These are phyloP conservation scores for Perkinsus olseni DNA, from an alignment of 169 alveolate genomes.

Conservation along the genomic window DNA sequence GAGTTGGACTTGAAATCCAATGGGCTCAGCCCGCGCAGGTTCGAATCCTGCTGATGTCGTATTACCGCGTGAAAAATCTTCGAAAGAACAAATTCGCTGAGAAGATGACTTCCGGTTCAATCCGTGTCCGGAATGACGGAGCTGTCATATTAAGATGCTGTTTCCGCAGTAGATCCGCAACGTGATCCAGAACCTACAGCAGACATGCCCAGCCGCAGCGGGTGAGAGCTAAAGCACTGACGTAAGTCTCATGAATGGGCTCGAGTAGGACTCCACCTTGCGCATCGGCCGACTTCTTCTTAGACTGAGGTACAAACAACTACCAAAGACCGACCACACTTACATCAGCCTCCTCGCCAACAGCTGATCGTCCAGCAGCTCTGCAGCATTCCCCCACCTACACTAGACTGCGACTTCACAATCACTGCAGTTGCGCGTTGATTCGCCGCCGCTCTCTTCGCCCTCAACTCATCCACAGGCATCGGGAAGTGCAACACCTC, in stretches of 20 bases:
- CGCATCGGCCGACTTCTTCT: neutral
- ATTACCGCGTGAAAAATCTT: neutral
- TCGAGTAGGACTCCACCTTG: neutral
- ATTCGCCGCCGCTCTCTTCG: neutral
- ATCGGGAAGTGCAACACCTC: neutral
- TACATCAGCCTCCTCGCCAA: too few relatives aligned
- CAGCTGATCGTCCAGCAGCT: too few relatives aligned
- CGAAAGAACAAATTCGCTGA: neutral
- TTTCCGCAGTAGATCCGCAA: neutral
- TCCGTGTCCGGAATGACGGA: neutral
- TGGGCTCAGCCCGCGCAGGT: too few relatives aligned
- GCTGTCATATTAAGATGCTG: neutral
- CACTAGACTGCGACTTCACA: neutral
- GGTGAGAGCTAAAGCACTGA: neutral
- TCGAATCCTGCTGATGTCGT: too few relatives aligned
- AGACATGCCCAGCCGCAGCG: neutral
- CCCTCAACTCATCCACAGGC: neutral
- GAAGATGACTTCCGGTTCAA: neutral
- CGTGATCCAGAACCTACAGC: neutral
- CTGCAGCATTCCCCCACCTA: too few relatives aligned
- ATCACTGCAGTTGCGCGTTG: neutral
- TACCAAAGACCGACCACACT: too few relatives aligned
- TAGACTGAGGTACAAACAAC: too few relatives aligned
- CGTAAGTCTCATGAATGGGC: neutral
- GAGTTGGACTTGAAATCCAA: too few relatives aligned